Evolutionary conservation across 2,329 filamentous ascomycete genomes (phyloP).

Genomic region (Fusarium sp.): DNA sequence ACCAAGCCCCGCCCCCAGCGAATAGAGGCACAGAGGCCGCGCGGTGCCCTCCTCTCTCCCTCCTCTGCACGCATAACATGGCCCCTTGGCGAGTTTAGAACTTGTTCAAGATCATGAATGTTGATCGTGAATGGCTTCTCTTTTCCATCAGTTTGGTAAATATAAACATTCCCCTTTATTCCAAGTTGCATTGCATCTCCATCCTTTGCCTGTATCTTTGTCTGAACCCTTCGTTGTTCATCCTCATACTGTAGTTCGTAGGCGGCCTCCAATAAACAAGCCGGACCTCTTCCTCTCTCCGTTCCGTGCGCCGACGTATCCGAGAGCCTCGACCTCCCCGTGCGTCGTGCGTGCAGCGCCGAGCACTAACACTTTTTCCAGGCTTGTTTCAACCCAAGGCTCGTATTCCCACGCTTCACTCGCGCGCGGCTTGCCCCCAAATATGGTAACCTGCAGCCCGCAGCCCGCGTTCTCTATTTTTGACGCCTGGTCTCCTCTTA

Average conservation of each 20-base stretch:
- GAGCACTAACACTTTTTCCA: background rate
- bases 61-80: slow-evolving; percentile 11
- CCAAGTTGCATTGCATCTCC: background rate
- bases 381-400: background rate
- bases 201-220: background rate
- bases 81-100: slow-evolving; percentile 15
- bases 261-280: slow-evolving; percentile 3
- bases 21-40: slow-evolving; percentile 30
- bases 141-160: background rate
- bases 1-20: slow-evolving; percentile 30
- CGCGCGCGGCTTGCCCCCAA: background rate
- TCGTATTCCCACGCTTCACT: background rate
- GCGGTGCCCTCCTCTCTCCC: slow-evolving; percentile 6
- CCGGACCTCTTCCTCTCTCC: background rate
- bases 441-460: background rate
- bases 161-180: background rate
- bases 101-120: background rate
- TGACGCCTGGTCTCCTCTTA: background rate
- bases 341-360: background rate
- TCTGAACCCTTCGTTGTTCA: background rate
- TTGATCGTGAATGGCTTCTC: background rate
- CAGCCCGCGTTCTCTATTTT: background rate
- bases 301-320: slow-evolving; percentile 6
- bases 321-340: slow-evolving; percentile 1
- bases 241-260: no score